Evolutionary conservation across 139 green algal species (phyloP), one percentile per base, ranked within the genome.

Genomic region (Eudorina sp.): DNA sequence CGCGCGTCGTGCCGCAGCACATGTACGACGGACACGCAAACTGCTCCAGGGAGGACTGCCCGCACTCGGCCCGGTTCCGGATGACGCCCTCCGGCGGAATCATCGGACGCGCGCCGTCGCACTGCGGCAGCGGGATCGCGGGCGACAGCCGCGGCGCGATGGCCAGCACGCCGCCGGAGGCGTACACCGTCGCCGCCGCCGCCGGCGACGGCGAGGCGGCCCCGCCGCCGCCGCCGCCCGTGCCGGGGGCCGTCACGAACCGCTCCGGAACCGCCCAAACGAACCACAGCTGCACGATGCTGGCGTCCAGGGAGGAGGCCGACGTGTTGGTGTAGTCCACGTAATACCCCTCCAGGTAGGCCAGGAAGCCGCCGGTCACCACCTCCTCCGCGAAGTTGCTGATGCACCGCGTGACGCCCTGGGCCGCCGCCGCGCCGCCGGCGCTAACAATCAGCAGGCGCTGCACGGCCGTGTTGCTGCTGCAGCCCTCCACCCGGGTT

Each of bases 11-110:
- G 45, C 81, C 81, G 46, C 81, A 87, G 64, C 81, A 87, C 64
- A 87, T 78, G 45, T 79, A 69, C n/a, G 43, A 69, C 41, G 81
- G 81, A 55, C 81, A 87, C 18, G 81, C 62, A 43, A 66, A 87
- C 29, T 53, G n/a, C 46, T 87, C 62, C 19, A 8, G 4, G 45
- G 40, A 77, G 19, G 55, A 69, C 31, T 51, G 45, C 45, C 81
- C 81, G 64, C 81, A 87, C 64, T 87, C 81, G 1, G 81, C 45
- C 2, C 81, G 31, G 25, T 4, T 53, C 6, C 79, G 79, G 31
- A 45, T 31, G 18, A 16, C 18, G 53, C 38, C 27, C 1, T 43
- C 34, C 3, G 81, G 40, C 25, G 81, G 81, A 19, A 87, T 66
- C 9, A 87, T 19, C 62, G 8, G 31, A 4, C 64, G 62, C 6